Percentiles rank a stretch among this genome's conserved stretches.
Evolutionary conservation across 805 yeast species (phyloP).

Genomic region (Wilhelminamyces savonicus): DNA sequence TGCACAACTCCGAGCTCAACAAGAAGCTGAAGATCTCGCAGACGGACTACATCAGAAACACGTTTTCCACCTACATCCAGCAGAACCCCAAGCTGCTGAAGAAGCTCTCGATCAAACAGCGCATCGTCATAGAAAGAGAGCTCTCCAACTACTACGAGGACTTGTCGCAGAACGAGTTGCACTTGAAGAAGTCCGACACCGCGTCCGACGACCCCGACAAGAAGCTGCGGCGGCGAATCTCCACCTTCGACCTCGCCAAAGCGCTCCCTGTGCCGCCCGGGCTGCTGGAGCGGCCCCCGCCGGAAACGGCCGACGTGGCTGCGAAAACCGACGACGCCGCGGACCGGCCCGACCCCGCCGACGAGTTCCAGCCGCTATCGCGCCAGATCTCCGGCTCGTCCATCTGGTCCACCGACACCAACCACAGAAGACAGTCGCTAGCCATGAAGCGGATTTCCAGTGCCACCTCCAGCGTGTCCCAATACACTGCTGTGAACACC

Average conservation of each 20-base stretch:
- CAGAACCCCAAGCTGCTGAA: constrained; percentile 24
- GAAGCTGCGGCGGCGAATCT: constrained; percentile 5
- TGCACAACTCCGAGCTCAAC: constrained; percentile 48
- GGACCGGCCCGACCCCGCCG: not conserved
- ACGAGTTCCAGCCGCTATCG: constrained; percentile 6
- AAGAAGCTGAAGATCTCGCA: constrained; percentile 34
- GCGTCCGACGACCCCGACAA: constrained; percentile 1
- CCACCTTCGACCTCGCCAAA: too few relatives aligned
- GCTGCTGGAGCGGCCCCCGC: too few relatives aligned
- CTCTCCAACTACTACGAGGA: constrained; percentile 40
- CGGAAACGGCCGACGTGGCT: not conserved
- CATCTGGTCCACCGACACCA: constrained; percentile 31
- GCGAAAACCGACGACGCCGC: not conserved
- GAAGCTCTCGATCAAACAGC: constrained; percentile 29
- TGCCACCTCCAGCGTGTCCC: constrained; percentile 23
- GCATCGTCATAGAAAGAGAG: constrained; percentile 39
- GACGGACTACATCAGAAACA: constrained; percentile 35
- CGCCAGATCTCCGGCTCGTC: constrained; percentile 27
- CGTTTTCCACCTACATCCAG: constrained; percentile 35
- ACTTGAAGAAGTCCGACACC: constrained; percentile 23
- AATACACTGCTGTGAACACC: constrained; percentile 12
- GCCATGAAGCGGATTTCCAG: constrained; percentile 24
- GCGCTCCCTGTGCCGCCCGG: constrained; percentile 4
- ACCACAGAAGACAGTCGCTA: constrained; percentile 18
- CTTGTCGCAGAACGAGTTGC: constrained; percentile 31